Conservation (phyloP, 2,329 filamentous ascomycete genomes). For the Alternaria sp. region DNA sequence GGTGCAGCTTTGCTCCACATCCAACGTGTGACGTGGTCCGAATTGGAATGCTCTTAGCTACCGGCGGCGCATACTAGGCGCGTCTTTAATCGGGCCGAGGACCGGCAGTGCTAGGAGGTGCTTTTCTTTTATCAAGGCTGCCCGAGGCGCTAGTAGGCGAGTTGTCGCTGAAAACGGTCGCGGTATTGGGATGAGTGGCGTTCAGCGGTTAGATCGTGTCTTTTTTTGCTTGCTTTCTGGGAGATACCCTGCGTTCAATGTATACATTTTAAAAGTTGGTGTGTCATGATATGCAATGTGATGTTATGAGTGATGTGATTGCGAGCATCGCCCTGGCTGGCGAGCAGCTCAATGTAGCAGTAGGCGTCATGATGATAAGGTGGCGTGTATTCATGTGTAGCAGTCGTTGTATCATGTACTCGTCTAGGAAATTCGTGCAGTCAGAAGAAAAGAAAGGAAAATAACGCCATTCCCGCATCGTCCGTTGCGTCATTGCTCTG, state of each 20-base stretch:
- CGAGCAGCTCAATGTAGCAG: neutral
- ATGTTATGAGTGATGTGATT: neutral
- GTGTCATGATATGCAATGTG: neutral
- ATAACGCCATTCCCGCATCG: neutral
- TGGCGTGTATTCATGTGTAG: neutral
- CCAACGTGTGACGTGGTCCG: neutral
- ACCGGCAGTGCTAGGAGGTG: neutral
- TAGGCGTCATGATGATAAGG: neutral
- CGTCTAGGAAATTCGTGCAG: neutral
- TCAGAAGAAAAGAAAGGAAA: neutral
- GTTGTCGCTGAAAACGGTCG: neutral
- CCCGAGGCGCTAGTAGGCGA: neutral
- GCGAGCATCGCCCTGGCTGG: neutral
- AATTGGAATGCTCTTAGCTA: neutral
- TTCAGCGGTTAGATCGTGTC: neutral
- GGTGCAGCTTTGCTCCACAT: neutral
- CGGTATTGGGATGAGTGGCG: neutral
- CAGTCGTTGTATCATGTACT: neutral
- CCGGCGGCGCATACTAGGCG: neutral
- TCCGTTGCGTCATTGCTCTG: neutral
- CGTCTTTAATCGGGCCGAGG: neutral
- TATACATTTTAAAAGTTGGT: neutral
- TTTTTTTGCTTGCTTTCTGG: neutral
- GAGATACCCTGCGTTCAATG: neutral
- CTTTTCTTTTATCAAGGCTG: neutral